These are phyloP conservation scores for Leccinum disarticulatum DNA, from an alignment of 768 basidiomycete species.

Conservation along the genomic window DNA sequence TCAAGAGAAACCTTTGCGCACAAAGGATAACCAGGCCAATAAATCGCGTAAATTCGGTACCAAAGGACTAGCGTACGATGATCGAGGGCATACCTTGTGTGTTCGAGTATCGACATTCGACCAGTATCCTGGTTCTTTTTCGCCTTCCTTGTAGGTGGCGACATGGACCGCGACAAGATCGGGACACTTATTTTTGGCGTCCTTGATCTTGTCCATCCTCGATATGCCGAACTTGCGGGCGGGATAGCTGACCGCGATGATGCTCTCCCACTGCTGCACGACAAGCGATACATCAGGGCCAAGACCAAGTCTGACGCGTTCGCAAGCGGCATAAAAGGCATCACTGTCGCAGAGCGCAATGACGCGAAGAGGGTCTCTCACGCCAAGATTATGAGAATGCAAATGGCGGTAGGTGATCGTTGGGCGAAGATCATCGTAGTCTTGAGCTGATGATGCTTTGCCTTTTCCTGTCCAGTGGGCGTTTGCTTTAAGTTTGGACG, in stretches of 20 bases:
- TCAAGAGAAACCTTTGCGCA: slow-evolving; percentile 79
- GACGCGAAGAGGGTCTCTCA: slow-evolving; percentile 75
- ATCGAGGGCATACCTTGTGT: slow-evolving; percentile 69
- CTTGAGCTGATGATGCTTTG: slow-evolving; percentile 40
- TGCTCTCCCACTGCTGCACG: slow-evolving; percentile 82
- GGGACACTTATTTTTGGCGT: slow-evolving; percentile 86
- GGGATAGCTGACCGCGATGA: slow-evolving; percentile 96
- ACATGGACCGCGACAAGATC: slow-evolving; percentile 86
- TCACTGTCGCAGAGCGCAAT: slow-evolving; percentile 91
- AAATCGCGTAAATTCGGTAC: neutral
- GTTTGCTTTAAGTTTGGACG: slow-evolving; percentile 14
- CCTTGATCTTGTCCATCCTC: slow-evolving; percentile 80
- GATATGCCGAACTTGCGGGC: slow-evolving; percentile 92
- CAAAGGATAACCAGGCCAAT: neutral
- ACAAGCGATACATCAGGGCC: slow-evolving; percentile 67
- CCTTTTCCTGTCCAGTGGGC: slow-evolving; percentile 56
- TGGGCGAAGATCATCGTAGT: slow-evolving; percentile 63
- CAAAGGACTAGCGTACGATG: neutral
- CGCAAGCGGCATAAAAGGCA: slow-evolving; percentile 83
- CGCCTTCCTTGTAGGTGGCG: slow-evolving; percentile 90
- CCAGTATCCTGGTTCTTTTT: slow-evolving; percentile 86
- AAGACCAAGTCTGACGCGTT: slow-evolving; percentile 75
- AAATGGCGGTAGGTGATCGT: slow-evolving; percentile 80
- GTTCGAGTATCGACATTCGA: slow-evolving; percentile 84
- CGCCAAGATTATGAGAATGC: slow-evolving; percentile 63